phyloP scores from a whole-genome alignment of 768 basidiomycete species.

The Coprinopsis strossmayeri region DNA sequence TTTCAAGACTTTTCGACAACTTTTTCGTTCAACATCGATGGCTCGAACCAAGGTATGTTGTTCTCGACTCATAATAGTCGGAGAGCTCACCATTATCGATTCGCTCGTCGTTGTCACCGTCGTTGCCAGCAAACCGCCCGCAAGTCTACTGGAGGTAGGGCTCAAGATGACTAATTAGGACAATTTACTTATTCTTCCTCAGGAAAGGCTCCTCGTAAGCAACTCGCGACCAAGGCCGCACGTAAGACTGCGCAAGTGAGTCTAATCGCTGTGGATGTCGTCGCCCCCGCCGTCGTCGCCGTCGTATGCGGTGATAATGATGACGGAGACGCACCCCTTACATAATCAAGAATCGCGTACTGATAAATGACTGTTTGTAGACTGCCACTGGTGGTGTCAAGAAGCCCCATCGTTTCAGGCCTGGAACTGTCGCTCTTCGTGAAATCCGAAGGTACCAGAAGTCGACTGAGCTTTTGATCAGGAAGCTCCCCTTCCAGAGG shows the following conservation, averaged over 20 bases:
- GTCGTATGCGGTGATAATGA: conserved; percentile 8
- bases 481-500: conserved; percentile 99
- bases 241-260: conserved; percentile 78
- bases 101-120: conserved; percentile 19
- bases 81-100: conserved; percentile 5
- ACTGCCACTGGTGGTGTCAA: conserved; percentile 94
- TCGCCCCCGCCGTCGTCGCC: conserved; percentile 17
- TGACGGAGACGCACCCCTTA: conserved; percentile 2
- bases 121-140: conserved; percentile 89
- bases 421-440: conserved; percentile 98
- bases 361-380: conserved; percentile 22
- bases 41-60: conserved; percentile 77
- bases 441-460: conserved; percentile 98
- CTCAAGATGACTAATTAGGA: conserved; percentile 13
- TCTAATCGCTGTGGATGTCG: conserved; percentile 22
- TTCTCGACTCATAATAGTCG: conserved; percentile 16
- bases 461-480: conserved; percentile 97
- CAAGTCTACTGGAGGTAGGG: conserved; percentile 95
- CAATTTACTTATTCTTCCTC: conserved; percentile 20
- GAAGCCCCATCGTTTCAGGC: conserved; percentile 98
- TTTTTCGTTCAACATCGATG: conserved; percentile 39
- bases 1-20: conserved; percentile 17
- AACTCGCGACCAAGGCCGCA: conserved; percentile 93
- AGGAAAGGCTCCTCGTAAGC: conserved; percentile 91
- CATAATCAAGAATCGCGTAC: conserved; percentile 4